These are phyloP conservation scores for Deuterostichococcus epilithicus DNA, from an alignment of 139 green algal species.

Conservation along the genomic window DNA sequence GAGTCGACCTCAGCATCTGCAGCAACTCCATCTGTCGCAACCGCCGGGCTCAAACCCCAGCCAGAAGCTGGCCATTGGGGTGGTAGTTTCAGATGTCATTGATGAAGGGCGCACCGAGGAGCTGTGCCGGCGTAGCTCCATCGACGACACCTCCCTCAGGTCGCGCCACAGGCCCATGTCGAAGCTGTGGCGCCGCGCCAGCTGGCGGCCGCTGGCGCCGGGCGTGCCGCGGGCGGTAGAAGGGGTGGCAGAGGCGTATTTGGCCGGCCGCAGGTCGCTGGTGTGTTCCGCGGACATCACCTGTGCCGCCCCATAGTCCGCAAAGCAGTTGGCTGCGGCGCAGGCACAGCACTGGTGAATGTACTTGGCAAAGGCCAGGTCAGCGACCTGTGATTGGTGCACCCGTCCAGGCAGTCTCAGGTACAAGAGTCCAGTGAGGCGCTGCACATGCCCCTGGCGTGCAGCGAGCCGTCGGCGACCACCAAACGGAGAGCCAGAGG, in stretches of 20 bases:
- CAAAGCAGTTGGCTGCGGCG: constrained; percentile 42
- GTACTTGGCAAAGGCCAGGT: no score
- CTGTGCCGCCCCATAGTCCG: constrained; percentile 40
- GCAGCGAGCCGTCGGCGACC: no score
- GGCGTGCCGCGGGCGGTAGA: background rate
- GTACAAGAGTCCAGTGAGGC: no score
- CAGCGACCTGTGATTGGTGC: no score
- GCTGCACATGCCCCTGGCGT: no score
- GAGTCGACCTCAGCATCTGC: no score
- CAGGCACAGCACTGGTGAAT: background rate
- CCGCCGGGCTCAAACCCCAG: no score
- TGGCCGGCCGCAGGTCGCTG: constrained; percentile 13
- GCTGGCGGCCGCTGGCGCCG: background rate
- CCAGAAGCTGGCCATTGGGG: no score
- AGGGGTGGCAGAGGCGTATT: background rate
- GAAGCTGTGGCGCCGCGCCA: background rate
- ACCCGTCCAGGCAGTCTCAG: no score
- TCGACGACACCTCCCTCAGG: background rate
- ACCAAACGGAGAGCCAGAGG: no score
- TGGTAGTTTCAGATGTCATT: no score
- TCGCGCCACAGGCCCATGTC: background rate
- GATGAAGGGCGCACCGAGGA: background rate
- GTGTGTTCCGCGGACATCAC: constrained; percentile 28
- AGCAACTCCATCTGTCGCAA: no score
- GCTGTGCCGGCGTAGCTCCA: background rate